A percentile compares a stretch with the other conserved stretches of the same genome.
These are phyloP conservation scores for Cercospora citrullina DNA, from an alignment of 2,329 filamentous ascomycete genomes.

Conservation along the genomic window DNA sequence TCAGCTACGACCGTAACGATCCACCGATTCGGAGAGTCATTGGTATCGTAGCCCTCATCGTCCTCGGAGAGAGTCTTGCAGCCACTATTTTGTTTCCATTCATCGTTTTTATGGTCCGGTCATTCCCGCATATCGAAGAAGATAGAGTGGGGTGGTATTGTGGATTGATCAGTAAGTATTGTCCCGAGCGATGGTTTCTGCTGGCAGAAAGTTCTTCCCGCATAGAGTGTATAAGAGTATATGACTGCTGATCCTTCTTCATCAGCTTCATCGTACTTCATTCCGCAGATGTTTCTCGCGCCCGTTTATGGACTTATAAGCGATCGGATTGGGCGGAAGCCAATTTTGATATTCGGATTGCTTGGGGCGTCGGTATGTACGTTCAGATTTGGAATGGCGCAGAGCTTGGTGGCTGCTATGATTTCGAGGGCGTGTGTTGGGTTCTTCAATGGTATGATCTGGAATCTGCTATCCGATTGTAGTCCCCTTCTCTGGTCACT, in stretches of 20 bases:
- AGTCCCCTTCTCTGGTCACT: neutral
- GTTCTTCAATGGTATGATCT: neutral
- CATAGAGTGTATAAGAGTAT: rapidly evolving
- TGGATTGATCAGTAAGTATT: neutral
- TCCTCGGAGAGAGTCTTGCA: neutral
- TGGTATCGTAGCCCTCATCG: neutral
- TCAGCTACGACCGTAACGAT: neutral
- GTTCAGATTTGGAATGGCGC: neutral
- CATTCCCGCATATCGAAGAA: neutral
- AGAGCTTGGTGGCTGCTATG: neutral
- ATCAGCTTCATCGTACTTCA: neutral
- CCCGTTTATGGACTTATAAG: neutral
- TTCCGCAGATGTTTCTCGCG: neutral
- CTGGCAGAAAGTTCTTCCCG: neutral
- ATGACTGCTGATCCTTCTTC: neutral
- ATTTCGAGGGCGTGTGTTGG: neutral
- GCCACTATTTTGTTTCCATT: neutral
- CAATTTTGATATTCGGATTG: neutral
- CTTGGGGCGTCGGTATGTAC: neutral
- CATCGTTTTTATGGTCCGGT: neutral
- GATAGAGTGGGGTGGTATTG: neutral
- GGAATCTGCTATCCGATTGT: neutral
- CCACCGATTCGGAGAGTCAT: neutral
- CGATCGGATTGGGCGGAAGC: neutral
- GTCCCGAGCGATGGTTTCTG: neutral